phyloP scores from a whole-genome alignment of 805 yeast species.

The Soucietia sequanensis region DNA sequence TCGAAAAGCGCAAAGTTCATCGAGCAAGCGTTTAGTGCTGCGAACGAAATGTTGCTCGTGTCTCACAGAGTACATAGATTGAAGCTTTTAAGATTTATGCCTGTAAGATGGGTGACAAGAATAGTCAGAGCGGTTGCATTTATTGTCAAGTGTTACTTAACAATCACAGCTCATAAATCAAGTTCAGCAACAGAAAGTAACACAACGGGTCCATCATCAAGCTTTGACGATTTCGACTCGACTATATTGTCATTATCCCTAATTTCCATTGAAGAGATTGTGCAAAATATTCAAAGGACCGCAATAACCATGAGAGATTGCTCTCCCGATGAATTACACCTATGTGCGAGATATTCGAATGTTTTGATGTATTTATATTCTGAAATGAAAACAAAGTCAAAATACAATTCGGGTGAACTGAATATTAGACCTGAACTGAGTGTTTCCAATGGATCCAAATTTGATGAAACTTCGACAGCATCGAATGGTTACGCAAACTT shows the following conservation, averaged over 20 bases:
- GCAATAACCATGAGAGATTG: slow-evolving; percentile 77
- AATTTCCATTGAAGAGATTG: slow-evolving; percentile 69
- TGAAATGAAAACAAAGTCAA: slow-evolving; percentile 59
- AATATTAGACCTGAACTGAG: slow-evolving; percentile 11
- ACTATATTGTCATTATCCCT: slow-evolving; percentile 58
- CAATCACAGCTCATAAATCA: slow-evolving; percentile 50
- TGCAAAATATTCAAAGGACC: slow-evolving; percentile 63
- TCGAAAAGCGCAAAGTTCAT: slow-evolving; percentile 74
- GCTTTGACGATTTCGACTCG: slow-evolving; percentile 35
- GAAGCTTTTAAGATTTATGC: slow-evolving; percentile 70
- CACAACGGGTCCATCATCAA: slow-evolving; percentile 10
- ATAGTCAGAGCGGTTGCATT: slow-evolving; percentile 88
- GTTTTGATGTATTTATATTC: slow-evolving; percentile 73
- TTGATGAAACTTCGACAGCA: neutral
- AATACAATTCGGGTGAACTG: slow-evolving; percentile 4
- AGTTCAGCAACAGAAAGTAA: slow-evolving; percentile 15
- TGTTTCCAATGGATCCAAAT: slow-evolving; percentile 2
- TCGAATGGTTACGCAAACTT: neutral
- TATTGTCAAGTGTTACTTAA: slow-evolving; percentile 78
- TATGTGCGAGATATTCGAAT: slow-evolving; percentile 76
- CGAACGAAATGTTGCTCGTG: slow-evolving; percentile 71
- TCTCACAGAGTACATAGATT: slow-evolving; percentile 68
- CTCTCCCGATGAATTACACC: slow-evolving; percentile 85
- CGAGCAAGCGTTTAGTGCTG: slow-evolving; percentile 79
- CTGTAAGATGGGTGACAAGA: slow-evolving; percentile 89